Conservation (phyloP, 2,329 filamentous ascomycete species). For the Venturia effusa region DNA sequence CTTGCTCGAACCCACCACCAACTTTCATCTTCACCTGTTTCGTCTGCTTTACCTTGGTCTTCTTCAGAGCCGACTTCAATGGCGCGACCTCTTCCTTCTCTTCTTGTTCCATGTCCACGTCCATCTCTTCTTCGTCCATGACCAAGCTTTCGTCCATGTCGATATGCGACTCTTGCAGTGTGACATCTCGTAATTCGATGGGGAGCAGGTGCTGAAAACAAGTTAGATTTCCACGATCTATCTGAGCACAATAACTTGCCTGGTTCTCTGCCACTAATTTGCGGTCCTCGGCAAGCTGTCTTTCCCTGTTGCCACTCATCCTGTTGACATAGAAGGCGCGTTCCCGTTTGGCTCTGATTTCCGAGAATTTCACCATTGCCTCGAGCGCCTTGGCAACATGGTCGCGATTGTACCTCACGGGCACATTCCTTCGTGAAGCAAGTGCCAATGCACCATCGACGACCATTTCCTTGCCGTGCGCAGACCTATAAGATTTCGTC, state of each 20-base stretch:
- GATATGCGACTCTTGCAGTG: conserved; percentile 47
- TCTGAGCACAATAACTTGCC: background rate
- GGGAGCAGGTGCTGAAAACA: conserved; percentile 64
- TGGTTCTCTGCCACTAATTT: conserved; percentile 87
- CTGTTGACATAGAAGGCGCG: conserved; percentile 87
- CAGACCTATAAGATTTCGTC: conserved; percentile 60
- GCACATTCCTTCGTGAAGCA: conserved; percentile 84
- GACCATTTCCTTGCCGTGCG: conserved; percentile 63
- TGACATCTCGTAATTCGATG: conserved; percentile 38
- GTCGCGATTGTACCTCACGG: conserved; percentile 91
- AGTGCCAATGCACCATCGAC: conserved; percentile 81
- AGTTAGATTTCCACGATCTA: background rate
- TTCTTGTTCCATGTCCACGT: conserved; percentile 19
- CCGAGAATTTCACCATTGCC: conserved; percentile 82
- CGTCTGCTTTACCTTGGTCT: conserved; percentile 26
- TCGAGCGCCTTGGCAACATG: conserved; percentile 77
- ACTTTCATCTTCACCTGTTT: conserved; percentile 36
- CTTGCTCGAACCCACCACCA: conserved; percentile 33
- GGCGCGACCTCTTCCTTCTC: conserved; percentile 25
- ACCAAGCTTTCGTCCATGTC: conserved; percentile 24
- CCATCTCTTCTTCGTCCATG: conserved; percentile 31
- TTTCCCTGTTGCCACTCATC: conserved; percentile 81
- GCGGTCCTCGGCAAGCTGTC: conserved; percentile 66
- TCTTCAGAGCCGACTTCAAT: conserved; percentile 23
- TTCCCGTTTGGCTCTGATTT: conserved; percentile 76